Base-by-base conservation (phyloP, 2,329 filamentous ascomycete species). In the Colletotrichum karsti region DNA sequence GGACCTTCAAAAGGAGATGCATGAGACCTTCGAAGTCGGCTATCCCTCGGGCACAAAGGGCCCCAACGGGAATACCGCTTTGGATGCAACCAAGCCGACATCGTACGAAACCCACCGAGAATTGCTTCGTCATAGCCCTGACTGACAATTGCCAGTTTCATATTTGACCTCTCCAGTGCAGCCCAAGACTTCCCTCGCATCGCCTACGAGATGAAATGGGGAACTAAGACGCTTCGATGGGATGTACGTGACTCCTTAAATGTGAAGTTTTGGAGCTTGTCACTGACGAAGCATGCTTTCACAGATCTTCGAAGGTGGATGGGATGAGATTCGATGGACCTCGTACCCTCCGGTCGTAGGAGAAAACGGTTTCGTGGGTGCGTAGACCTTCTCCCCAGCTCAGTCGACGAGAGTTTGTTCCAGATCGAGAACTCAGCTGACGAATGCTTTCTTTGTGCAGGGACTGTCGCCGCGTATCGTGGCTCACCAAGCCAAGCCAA, bases 301-400 rank as follows among this genome's bases (percentile, higher is more conserved):
- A n/a, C 18, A 53, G 30, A 81, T 84, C 26, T 84, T 82, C 56
- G 76, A 80, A 3, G 70, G 64, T 3, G 72, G 74, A n/a, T 84
- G 80, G 77, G 73, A 74, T 1, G 80, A 84, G 61, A 67, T 71
- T 2, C 72, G 78, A 24, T 85, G 83, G 83, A 63, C 41, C 3
- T 48, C 74, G 9, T 83, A 82, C 54, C 83, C 83, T 1, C 81
- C 78, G 0, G 70, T 75, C 2, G 69, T 77, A 2, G 81, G 81
- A 24, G 55, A 78, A 54, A 74, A 74, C 10, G 78, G 78, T 18
- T 85, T 78, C 55, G 70, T 85, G 55, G 83, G 83, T 54, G 20
- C 13, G 50, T 20, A 51, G 8, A 12, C n/a, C n/a, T n/a, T n/a
- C n/a, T n/a, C 28, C 24, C 48, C 7, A 8, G 15, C 15, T 13